These are phyloP conservation scores for Insectozyma bohioensis DNA, from an alignment of 1,139 yeast species.

Conservation along the genomic window DNA sequence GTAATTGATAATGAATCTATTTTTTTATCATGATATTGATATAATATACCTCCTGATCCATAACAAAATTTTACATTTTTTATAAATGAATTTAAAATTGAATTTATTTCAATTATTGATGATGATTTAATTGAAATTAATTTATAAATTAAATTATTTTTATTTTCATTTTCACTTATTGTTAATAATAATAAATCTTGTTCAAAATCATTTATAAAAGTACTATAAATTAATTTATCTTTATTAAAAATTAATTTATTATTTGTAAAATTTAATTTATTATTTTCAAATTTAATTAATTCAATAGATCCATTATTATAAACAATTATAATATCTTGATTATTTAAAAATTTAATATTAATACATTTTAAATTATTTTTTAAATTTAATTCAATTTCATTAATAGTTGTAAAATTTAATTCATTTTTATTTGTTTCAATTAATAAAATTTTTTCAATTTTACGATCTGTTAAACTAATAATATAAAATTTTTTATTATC, in stretches of 20 bases:
- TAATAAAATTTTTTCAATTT: conserved; percentile 39
- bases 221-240: conserved; percentile 19
- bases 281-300: conserved; percentile 23
- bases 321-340: conserved; percentile 37
- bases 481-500: conserved; percentile 30
- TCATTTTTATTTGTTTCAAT: conserved; percentile 26
- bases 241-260: conserved; percentile 6
- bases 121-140: conserved; percentile 24
- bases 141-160: conserved; percentile 18
- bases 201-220: conserved; percentile 22
- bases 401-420: conserved; percentile 7
- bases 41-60: conserved; percentile 29
- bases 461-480: conserved; percentile 50
- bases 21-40: conserved; percentile 22
- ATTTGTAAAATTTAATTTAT: conserved; percentile 5
- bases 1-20: conserved; percentile 23
- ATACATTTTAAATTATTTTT: conserved; percentile 24
- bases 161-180: conserved; percentile 16
- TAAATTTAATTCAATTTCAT: conserved; percentile 16
- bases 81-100: conserved; percentile 8
- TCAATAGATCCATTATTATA: conserved; percentile 45
- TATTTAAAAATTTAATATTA: conserved; percentile 36
- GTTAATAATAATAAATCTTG: conserved; percentile 25
- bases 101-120: conserved; percentile 23
- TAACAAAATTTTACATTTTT: conserved; percentile 22